These are phyloP conservation scores for Aegilops umbellulata DNA, from an alignment of 176 grass and related monocot genomes.

Conservation along the genomic window DNA sequence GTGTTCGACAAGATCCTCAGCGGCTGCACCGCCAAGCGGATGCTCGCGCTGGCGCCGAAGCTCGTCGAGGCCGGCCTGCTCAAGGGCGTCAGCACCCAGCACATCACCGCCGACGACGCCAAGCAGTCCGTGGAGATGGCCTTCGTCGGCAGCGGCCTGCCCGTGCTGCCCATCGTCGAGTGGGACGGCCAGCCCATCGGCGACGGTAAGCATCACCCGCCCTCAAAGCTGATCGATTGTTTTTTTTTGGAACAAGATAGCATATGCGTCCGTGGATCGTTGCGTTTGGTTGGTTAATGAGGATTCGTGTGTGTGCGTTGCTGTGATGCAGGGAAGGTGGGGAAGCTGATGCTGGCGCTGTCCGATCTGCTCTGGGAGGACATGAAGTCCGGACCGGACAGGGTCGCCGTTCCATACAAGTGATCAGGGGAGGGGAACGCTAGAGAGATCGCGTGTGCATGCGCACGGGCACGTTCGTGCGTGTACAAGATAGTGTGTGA, in stretches of 20 bases:
- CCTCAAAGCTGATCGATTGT: neutral
- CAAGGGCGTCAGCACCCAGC: slow-evolving; percentile 16
- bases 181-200: slow-evolving; percentile 79
- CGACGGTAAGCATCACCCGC: slow-evolving; percentile 39
- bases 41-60: slow-evolving; percentile 59
- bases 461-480: too few relatives aligned
- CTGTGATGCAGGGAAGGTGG: slow-evolving; percentile 65
- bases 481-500: neutral
- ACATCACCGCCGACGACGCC: slow-evolving; percentile 47
- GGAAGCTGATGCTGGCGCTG: slow-evolving; percentile 58
- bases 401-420: slow-evolving; percentile 63
- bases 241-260: neutral
- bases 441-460: neutral
- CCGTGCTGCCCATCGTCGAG: slow-evolving; percentile 60
- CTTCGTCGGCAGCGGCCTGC: slow-evolving; percentile 75
- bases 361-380: slow-evolving; percentile 91
- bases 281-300: neutral
- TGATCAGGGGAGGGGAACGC: neutral
- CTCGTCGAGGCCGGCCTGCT: slow-evolving; percentile 52
- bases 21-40: slow-evolving; percentile 72
- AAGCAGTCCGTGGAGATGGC: slow-evolving; percentile 70
- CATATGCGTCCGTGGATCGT: neutral
- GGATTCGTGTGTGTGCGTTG: neutral
- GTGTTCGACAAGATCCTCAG: slow-evolving; percentile 67
- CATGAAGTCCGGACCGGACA: slow-evolving; percentile 72